phyloP scores from a whole-genome alignment of 1,139 yeast species.

The Pneumocystis oryctolagi region DNA sequence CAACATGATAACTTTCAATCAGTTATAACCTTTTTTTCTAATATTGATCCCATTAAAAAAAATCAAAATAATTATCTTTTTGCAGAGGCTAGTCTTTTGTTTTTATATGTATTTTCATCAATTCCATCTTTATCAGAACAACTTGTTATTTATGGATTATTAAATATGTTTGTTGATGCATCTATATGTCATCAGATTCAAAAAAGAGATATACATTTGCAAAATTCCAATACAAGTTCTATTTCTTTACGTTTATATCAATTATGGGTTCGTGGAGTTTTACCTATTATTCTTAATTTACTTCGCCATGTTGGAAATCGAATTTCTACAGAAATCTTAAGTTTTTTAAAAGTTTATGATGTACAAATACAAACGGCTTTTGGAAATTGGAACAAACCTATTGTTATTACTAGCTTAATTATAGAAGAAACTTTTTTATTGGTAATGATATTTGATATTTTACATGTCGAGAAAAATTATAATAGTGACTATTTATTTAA shows the following conservation, averaged over 20 bases:
- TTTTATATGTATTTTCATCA: not conserved
- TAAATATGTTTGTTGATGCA: not conserved
- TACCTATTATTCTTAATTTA: slow-evolving; percentile 50
- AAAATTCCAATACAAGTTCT: not conserved
- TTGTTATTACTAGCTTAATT: slow-evolving; percentile 47
- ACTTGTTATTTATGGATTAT: not conserved
- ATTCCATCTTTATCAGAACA: not conserved
- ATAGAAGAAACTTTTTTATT: slow-evolving; percentile 70
- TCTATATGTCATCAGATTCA: not conserved
- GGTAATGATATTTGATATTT: slow-evolving; percentile 47
- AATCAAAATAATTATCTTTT: not conserved
- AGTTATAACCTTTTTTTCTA: not conserved
- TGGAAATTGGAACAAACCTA: slow-evolving; percentile 54
- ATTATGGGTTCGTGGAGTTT: slow-evolving; percentile 69
- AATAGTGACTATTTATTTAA: not conserved
- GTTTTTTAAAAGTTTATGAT: slow-evolving; percentile 48
- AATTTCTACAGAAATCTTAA: slow-evolving; percentile 49
- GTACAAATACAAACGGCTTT: slow-evolving; percentile 50
- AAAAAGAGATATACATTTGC: not conserved
- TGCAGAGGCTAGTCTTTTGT: not conserved
- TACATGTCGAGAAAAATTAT: slow-evolving; percentile 19
- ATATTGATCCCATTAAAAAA: not conserved
- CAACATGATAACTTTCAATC: not conserved
- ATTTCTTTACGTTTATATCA: slow-evolving; percentile 35
- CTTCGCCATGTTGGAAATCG: slow-evolving; percentile 49